Base-by-base conservation (phyloP, 1,284 basidiomycete genomes). In the Ceratobasidium sp. region DNA sequence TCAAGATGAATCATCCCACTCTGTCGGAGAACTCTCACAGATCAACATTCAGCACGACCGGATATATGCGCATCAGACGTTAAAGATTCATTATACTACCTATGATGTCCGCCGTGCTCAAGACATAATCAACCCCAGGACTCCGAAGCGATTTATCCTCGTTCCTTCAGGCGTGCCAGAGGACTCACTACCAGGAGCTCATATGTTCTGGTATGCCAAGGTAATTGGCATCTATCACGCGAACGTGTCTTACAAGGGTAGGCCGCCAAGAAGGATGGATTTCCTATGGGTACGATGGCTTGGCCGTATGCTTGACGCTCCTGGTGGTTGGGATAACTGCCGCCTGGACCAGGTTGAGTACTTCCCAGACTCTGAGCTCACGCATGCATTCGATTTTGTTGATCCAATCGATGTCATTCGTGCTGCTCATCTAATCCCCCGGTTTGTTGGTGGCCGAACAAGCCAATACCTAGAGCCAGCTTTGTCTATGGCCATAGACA, bases 381-480 rank as follows among this genome's bases (percentile, higher is more conserved):
- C 49, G 18, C 16, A 72, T 16, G 79, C 83, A 0, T 86, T 84
- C 76, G 80, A 82, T 6, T 85, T 85, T 73, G 71, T 85, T 2
- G 80, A 84, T 74, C 84, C 84, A 0, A 49, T 71, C 0, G 74
- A 79, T 2, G 77, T 85, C 47, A 76, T 84, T 23, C 78, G 79
- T 5, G 81, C 77, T 0, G 76, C 76, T 26, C 84, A 85, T 72
- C 50, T 82, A 9, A 78, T 82, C 18, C 82, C 81, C 0, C 73
- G 74, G 0, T 81, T 80, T 59, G 64, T 47, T 0, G 28, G 70
- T 18, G 79, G 78, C 0, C 54, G 13, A 0, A 78, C 69, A 1
- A 1, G 3, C 1, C 23, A 57, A 14, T 35, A 63, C 5, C 70
- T 74, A 21, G 26, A 32, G 28, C 21, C 21, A n/a, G 7, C 46